These are phyloP conservation scores for Tubosaeta sp. DNA, from an alignment of 768 basidiomycete genomes.

Conservation along the genomic window DNA sequence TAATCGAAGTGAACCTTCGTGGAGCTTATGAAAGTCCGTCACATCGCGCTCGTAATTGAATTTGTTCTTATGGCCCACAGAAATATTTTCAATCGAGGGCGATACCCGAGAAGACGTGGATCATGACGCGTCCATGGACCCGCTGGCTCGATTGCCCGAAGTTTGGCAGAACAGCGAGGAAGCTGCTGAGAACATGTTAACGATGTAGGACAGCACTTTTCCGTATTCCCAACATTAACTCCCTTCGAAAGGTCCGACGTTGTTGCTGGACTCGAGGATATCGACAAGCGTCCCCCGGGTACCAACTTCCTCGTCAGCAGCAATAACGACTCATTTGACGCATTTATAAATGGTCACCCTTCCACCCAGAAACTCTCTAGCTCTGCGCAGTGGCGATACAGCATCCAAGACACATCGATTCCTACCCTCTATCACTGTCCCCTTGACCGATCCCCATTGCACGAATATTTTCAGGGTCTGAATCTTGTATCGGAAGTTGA, in stretches of 20 bases:
- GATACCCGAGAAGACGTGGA: conserved; percentile 31
- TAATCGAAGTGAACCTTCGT: conserved; percentile 45
- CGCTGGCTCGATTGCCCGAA: conserved; percentile 49
- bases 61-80: conserved; percentile 29
- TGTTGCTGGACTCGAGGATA: conserved; percentile 49
- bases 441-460: conserved; percentile 31
- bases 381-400: conserved; percentile 50
- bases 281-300: conserved; percentile 39
- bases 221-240: background rate
- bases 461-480: conserved; percentile 40
- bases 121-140: conserved; percentile 39
- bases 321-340: conserved; percentile 51
- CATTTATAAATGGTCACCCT: conserved; percentile 46
- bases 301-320: conserved; percentile 58
- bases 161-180: conserved; percentile 53
- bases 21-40: conserved; percentile 53
- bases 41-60: background rate
- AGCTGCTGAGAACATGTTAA: conserved; percentile 52
- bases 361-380: conserved; percentile 35
- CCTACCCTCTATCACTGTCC: conserved; percentile 38
- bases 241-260: conserved; percentile 53
- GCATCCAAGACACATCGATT: conserved; percentile 44
- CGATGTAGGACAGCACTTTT: conserved; percentile 41
- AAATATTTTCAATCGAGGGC: conserved; percentile 34
- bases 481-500: conserved; percentile 38